Evolutionary conservation across 2,329 filamentous ascomycete species (phyloP), one percentile per base, ranked within the genome.

Genomic region (Colletotrichum sp.): DNA sequence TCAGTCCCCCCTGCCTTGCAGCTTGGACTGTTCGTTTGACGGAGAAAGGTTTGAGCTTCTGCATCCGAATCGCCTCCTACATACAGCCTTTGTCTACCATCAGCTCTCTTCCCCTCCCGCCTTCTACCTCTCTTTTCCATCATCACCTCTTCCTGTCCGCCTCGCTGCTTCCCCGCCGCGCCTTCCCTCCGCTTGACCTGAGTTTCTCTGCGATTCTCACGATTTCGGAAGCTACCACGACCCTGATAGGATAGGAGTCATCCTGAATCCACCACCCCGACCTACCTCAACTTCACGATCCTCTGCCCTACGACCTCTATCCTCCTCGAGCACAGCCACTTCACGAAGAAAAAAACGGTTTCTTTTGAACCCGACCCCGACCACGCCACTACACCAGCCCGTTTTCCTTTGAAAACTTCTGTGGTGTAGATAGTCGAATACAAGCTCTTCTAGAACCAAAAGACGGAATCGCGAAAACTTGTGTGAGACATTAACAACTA

Each of bases 341-440:
- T 77, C 77, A 78, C 75, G 65, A 52, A 60, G 65, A 36, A 69
- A 28, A 44, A 68, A 82, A 80, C 25, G 9, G 44, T 52, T 27
- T 81, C 81, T 81, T 83, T 80, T 83, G 82, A 76, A 73, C 83
- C 86, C 85, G 85, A 86, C 84, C 84, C 81, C 85, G 85, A 84
- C 79, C 84, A 85, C 87, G 85, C 86, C 90, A 90, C 89, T 91
- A 88, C 94, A 96, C 94, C 94, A 95, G 93, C 95, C 94, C 93
- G 94, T 96, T 96, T 96, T 96, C 93, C 89, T 96, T 95, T 90
- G 93, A 94, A 93, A 92, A 90, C 92, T 91, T 71, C 74, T 76
- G 91, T 92, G 94, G 95, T 96, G 94, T 96, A 96, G 90, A 95
- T 95, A 95, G 88, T 81, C 80, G 85, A 84, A 85, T 79, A 78